Conservation (phyloP, 768 basidiomycete genomes). For the Agaricus subrufescens region DNA sequence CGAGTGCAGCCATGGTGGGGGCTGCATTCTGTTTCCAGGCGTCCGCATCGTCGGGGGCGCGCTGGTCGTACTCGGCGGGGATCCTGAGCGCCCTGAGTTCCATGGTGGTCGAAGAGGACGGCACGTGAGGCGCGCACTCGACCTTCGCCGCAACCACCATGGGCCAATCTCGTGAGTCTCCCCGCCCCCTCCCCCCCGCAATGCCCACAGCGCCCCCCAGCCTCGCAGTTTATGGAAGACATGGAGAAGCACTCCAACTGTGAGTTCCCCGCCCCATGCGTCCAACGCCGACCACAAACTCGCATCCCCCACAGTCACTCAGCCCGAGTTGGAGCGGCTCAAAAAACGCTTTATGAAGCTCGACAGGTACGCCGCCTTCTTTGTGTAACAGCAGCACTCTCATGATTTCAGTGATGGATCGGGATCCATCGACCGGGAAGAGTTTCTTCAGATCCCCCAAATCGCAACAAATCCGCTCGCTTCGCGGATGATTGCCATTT, state of each 20-base stretch:
- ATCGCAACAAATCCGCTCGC: slow-evolving; percentile 97
- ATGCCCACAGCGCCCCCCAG: slow-evolving; percentile 29
- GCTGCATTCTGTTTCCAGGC: neutral
- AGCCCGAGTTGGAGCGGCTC: slow-evolving; percentile 86
- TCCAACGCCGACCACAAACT: slow-evolving; percentile 13
- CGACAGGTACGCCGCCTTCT: slow-evolving; percentile 56
- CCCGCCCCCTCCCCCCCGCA: neutral
- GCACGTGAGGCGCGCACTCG: slow-evolving; percentile 7
- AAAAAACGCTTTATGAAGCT: slow-evolving; percentile 99
- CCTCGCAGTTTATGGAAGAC: slow-evolving; percentile 95
- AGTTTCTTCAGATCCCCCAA: slow-evolving; percentile 98
- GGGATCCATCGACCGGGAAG: slow-evolving; percentile 97
- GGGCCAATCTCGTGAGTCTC: slow-evolving; percentile 9
- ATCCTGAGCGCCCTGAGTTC: neutral
- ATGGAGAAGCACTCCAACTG: slow-evolving; percentile 98
- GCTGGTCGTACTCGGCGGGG: neutral
- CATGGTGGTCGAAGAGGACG: neutral
- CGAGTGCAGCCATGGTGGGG: neutral
- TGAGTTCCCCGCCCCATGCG: slow-evolving; percentile 25
- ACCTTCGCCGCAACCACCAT: neutral
- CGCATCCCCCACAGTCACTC: slow-evolving; percentile 64
- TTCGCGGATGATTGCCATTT: slow-evolving; percentile 98
- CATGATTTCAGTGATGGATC: slow-evolving; percentile 72
- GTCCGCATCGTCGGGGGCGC: neutral
- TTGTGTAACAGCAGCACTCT: neutral